Conservation (phyloP, 768 basidiomycete species). For the Dentipellis fragilis region DNA sequence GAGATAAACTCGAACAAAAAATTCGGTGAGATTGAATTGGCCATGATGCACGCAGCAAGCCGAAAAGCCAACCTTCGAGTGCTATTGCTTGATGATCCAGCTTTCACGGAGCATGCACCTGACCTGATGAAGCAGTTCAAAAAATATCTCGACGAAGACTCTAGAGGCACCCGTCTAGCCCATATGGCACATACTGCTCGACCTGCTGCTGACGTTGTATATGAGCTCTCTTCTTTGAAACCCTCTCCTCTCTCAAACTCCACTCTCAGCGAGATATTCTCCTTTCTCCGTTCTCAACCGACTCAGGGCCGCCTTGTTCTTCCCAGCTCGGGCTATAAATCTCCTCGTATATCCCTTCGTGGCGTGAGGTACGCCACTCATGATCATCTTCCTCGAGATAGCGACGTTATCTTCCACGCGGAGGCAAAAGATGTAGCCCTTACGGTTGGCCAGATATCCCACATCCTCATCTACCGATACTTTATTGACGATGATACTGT, state of each 20-base stretch:
- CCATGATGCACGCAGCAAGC: not conserved
- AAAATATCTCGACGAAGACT: not conserved
- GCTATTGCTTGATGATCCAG: not conserved
- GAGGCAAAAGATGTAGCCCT: too few relatives aligned
- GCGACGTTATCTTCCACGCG: not conserved
- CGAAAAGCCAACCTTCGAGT: not conserved
- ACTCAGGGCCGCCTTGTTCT: not conserved
- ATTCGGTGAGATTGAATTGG: not conserved
- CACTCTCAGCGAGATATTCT: not conserved
- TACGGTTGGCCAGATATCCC: too few relatives aligned
- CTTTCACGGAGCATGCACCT: not conserved
- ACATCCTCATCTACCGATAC: too few relatives aligned
- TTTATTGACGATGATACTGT: too few relatives aligned
- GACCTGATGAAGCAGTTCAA: not conserved
- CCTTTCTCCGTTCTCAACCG: not conserved
- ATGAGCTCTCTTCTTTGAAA: not conserved
- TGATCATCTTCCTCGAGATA: not conserved
- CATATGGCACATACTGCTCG: not conserved
- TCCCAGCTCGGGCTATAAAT: not conserved
- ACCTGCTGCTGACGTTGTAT: not conserved
- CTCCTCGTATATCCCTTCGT: not conserved
- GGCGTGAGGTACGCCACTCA: not conserved
- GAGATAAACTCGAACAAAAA: not conserved
- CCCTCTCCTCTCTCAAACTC: not conserved
- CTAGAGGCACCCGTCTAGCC: not conserved